Evolutionary conservation across 176 grass and related monocot genomes (phyloP), one percentile per base, ranked within the genome.

Genomic region (Juncus inflexus): DNA sequence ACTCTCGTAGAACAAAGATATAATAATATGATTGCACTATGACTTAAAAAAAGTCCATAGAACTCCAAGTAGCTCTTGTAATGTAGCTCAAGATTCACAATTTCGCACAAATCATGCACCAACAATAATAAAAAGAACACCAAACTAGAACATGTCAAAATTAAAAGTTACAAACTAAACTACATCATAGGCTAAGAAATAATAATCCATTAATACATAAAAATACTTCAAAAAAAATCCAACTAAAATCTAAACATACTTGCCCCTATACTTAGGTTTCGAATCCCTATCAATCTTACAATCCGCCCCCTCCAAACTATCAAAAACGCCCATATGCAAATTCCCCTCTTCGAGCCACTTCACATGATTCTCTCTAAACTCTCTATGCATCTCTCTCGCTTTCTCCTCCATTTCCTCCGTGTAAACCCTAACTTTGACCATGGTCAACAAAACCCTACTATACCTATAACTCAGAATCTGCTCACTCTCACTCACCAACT

Each of bases 291-390:
- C 85, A 60, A 77, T 63, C 14, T 69, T 78, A 28, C 55, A 38
- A 13, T 76, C 90, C 42, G 52, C 77, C 6, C 79, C 70, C 8
- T 71, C 74, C 0, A 63, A 42, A 39, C 54, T 70, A 12, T 86
- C 77, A 61, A 97, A 97, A 52, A 92, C 88, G 0, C 82, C 88
- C 0, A 85, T 81, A 67, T 86, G 94, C 70, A 92, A 83, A 40
- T 86, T 92, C 37, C 94, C 94, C 55, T 91, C 94, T 62, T 91
- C 88, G 64, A 89, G 57, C 88, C 82, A 97, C 60, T 97, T 97
- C 38, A 85, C 74, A 78, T 97, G 94, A 68, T 91, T 97, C 82
- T 91, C 94, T 81, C 81, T 81, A 68, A 89, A 92, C 3, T 86
- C 88, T 16, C 39, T 52, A 75, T 86, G 88, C 57, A 55, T 74